Percentiles rank a stretch among this genome's conserved stretches.
These are phyloP conservation scores for Babesia microti DNA, from an alignment of 169 alveolate genomes.

Conservation along the genomic window DNA sequence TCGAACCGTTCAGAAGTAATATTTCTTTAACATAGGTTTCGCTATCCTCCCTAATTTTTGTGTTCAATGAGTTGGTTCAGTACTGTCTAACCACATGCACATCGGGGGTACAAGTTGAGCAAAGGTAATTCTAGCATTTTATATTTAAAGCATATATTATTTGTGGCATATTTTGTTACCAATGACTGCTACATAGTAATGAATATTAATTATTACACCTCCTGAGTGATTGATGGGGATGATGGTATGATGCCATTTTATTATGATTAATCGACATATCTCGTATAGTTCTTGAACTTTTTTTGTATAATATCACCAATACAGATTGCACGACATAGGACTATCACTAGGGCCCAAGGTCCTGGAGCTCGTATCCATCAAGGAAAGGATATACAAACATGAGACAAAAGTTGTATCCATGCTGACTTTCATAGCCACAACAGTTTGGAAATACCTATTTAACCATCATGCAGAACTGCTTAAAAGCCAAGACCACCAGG, in stretches of 20 bases:
- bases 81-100: conserved; percentile 35
- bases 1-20: no score
- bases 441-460: conserved; percentile 46
- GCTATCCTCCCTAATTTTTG: conserved; percentile 33
- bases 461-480: conserved; percentile 30
- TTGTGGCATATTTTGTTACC: neutral
- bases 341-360: conserved; percentile 26
- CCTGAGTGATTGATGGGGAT: neutral
- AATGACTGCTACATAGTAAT: neutral
- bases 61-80: conserved; percentile 43
- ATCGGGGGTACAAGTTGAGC: conserved; percentile 19
- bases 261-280: neutral
- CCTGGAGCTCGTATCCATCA: conserved; percentile 21
- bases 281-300: neutral
- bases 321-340: conserved; percentile 32
- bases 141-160: neutral
- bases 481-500: conserved; percentile 28
- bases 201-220: neutral
- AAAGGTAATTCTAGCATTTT: conserved; percentile 7
- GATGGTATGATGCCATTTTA: neutral
- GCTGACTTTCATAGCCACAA: conserved; percentile 26
- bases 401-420: conserved; percentile 25
- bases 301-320: no score
- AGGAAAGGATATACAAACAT: conserved; percentile 15
- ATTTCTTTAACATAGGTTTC: no score